Percentiles rank a stretch among this genome's conserved stretches.
Evolutionary conservation across 176 grass and related monocot species (phyloP).

Genomic region (Phoenix dactylifera): DNA sequence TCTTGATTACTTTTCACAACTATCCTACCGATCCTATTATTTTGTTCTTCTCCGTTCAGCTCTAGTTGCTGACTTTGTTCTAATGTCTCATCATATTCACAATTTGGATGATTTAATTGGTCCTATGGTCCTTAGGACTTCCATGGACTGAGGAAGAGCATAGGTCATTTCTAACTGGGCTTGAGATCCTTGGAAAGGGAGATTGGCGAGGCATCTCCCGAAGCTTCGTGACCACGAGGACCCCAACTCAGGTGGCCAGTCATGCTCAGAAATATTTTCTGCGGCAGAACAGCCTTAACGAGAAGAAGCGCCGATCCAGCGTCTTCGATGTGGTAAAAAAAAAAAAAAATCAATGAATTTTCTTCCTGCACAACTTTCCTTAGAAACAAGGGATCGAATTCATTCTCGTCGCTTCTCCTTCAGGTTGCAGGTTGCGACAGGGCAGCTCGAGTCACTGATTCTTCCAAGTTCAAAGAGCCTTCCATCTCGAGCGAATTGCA

Average conservation of each 20-base stretch:
- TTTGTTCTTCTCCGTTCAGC: no score
- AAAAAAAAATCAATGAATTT: no score
- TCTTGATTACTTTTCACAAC: no score
- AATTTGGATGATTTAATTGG: no score
- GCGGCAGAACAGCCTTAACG: conserved; percentile 54
- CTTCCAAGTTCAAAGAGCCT: no score
- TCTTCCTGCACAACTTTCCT: background rate
- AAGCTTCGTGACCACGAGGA: conserved; percentile 72
- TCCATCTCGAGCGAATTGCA: no score
- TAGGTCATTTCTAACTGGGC: conserved; percentile 54
- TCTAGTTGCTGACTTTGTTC: no score
- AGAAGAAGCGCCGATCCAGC: conserved; percentile 74
- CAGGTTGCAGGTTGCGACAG: no score
- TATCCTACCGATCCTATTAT: no score
- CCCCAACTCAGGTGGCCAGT: conserved; percentile 87
- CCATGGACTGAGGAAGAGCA: conserved; percentile 93
- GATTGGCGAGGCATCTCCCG: conserved; percentile 90
- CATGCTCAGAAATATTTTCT: conserved; percentile 97
- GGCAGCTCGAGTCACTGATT: no score
- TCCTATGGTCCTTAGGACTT: conserved; percentile 12
- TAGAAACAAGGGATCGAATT: background rate
- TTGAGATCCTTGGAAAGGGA: conserved; percentile 76
- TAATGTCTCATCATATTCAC: no score
- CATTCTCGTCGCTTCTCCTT: background rate
- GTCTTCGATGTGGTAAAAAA: conserved; percentile 56